phyloP scores from a whole-genome alignment of 768 basidiomycete genomes.

The Hortiboletus campestris region DNA sequence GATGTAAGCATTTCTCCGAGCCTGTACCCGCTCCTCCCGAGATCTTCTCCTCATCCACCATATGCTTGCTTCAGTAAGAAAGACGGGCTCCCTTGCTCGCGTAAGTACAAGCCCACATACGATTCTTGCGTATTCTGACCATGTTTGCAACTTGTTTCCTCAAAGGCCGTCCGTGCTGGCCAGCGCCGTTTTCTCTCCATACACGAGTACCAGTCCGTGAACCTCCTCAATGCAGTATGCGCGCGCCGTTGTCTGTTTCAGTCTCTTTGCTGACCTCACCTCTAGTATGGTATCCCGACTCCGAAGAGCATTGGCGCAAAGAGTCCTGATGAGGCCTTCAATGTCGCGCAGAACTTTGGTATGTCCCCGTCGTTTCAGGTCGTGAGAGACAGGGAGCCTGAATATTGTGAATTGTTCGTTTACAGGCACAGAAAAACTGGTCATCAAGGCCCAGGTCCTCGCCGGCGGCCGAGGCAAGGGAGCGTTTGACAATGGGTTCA shows the following conservation, averaged over 20 bases:
- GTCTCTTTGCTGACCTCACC: not conserved
- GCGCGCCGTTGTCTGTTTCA: not conserved
- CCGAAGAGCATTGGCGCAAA: conserved; percentile 89
- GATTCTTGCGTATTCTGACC: not conserved
- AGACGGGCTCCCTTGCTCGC: conserved; percentile 61
- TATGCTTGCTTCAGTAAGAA: conserved; percentile 71
- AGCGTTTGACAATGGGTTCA: conserved; percentile 91
- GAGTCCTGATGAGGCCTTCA: conserved; percentile 83
- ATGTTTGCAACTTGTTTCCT: not conserved
- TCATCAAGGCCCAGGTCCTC: conserved; percentile 98
- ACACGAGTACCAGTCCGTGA: conserved; percentile 97
- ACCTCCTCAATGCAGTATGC: conserved; percentile 86
- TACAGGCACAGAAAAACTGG: conserved; percentile 72
- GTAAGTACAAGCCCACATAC: conserved; percentile 36
- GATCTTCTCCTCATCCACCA: conserved; percentile 26
- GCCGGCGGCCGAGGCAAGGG: conserved; percentile 99
- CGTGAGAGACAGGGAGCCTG: not conserved
- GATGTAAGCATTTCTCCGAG: conserved; percentile 33
- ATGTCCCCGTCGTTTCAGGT: conserved; percentile 19
- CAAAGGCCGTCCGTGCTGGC: conserved; percentile 65
- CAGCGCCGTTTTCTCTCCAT: conserved; percentile 94
- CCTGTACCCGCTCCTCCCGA: conserved; percentile 11
- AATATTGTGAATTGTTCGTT: not conserved
- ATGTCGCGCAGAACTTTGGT: conserved; percentile 90
- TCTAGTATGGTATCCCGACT: conserved; percentile 91